A percentile compares a stretch with the other conserved stretches of the same genome.
Evolutionary conservation across 305 asterid species (phyloP).

Genomic region (Fraxinus xanthoxyloides): DNA sequence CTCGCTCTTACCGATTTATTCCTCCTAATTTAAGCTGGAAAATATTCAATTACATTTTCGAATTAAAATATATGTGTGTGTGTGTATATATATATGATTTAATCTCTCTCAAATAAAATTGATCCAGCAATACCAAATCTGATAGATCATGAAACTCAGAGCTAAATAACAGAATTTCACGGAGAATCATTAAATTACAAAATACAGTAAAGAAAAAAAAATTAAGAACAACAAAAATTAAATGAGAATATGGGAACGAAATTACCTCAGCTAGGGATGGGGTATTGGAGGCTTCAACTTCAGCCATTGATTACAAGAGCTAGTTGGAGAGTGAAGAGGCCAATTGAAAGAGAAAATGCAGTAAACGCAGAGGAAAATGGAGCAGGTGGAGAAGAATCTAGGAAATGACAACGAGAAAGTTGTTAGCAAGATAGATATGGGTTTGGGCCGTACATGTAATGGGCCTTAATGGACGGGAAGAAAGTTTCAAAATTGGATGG

Average conservation of each 20-base stretch:
- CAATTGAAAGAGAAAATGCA: background rate
- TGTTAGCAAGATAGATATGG: background rate
- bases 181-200: background rate
- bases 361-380: background rate
- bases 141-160: background rate
- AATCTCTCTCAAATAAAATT: background rate
- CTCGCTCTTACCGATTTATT: background rate
- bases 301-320: slow-evolving; percentile 34
- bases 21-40: background rate
- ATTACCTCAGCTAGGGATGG: slow-evolving; percentile 44
- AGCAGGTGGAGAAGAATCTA: background rate
- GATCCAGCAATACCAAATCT: background rate
- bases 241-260: background rate
- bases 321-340: background rate
- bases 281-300: slow-evolving; percentile 33
- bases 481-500: no score
- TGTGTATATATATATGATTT: background rate
- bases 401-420: background rate
- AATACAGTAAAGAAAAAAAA: background rate
- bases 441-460: background rate
- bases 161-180: background rate
- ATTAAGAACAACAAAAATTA: background rate
- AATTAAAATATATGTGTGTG: no score
- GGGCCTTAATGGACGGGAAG: background rate
- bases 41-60: background rate